phyloP scores from a whole-genome alignment of 805 yeast genomes.

The Candida cerambycidarum region DNA sequence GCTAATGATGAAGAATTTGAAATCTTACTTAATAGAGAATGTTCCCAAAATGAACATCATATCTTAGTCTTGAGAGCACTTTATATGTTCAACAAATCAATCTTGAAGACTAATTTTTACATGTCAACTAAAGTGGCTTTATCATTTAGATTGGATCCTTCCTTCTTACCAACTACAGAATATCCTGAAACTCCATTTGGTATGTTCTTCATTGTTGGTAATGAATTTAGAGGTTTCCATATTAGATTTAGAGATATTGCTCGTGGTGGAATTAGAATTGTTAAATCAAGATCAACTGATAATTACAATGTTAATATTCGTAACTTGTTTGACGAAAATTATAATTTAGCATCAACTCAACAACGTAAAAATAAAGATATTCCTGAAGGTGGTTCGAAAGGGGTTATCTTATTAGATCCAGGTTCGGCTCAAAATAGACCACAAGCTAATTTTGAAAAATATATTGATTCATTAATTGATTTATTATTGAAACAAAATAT shows the following conservation, averaged over 20 bases:
- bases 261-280: slow-evolving; percentile 97
- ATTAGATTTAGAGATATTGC: slow-evolving; percentile 96
- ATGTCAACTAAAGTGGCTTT: slow-evolving; percentile 92
- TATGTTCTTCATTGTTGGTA: slow-evolving; percentile 93
- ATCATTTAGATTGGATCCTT: slow-evolving; percentile 86
- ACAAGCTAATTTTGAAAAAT: slow-evolving; percentile 84
- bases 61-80: slow-evolving; percentile 78
- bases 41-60: slow-evolving; percentile 80
- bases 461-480: slow-evolving; percentile 88
- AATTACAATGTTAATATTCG: slow-evolving; percentile 83
- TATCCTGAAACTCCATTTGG: slow-evolving; percentile 94
- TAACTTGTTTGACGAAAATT: slow-evolving; percentile 92
- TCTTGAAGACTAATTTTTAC: slow-evolving; percentile 91
- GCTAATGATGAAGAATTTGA: slow-evolving; percentile 74
- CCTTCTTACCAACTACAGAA: slow-evolving; percentile 79
- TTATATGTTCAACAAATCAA: slow-evolving; percentile 78
- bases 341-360: slow-evolving; percentile 92
- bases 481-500: slow-evolving; percentile 61
- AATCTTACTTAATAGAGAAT: slow-evolving; percentile 59
- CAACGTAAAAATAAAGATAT: slow-evolving; percentile 97
- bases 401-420: slow-evolving; percentile 85
- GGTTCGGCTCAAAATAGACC: slow-evolving; percentile 77
- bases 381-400: slow-evolving; percentile 98
- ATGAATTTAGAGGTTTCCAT: slow-evolving; percentile 96
- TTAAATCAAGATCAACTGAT: slow-evolving; percentile 80